phyloP scores from a whole-genome alignment of 257 asterid genomes.

The Capsicum rhomboideum region DNA sequence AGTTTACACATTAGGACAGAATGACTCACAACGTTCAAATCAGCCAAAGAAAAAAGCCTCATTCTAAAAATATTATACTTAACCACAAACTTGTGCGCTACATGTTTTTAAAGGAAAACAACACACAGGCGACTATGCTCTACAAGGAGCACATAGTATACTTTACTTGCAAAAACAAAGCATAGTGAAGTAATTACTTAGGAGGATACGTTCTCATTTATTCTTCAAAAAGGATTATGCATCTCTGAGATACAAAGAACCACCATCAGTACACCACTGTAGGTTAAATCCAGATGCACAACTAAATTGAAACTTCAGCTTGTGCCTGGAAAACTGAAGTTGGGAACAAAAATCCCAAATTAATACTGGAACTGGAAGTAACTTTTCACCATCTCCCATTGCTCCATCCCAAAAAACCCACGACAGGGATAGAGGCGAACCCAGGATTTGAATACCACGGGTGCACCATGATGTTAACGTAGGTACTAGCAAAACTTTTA shows the following conservation, averaged over 20 bases:
- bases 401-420: neutral
- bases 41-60: no score
- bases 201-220: neutral
- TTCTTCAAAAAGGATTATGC: neutral
- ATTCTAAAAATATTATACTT: no score
- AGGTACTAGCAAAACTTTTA: no score
- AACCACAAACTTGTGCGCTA: neutral
- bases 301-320: neutral
- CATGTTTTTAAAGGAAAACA: neutral
- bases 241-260: neutral
- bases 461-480: no score
- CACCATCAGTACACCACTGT: neutral
- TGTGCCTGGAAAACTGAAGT: neutral
- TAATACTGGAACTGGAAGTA: neutral
- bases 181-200: neutral
- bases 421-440: no score
- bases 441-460: no score
- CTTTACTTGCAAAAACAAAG: neutral
- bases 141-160: neutral
- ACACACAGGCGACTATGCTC: neutral
- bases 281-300: neutral
- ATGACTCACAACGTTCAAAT: neutral
- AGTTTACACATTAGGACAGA: neutral
- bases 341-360: neutral
- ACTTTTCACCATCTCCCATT: neutral